Evolutionary conservation across 2,329 filamentous ascomycete species (phyloP), one percentile per base, ranked within the genome.

Genomic region (Trichoderma endophyticum): DNA sequence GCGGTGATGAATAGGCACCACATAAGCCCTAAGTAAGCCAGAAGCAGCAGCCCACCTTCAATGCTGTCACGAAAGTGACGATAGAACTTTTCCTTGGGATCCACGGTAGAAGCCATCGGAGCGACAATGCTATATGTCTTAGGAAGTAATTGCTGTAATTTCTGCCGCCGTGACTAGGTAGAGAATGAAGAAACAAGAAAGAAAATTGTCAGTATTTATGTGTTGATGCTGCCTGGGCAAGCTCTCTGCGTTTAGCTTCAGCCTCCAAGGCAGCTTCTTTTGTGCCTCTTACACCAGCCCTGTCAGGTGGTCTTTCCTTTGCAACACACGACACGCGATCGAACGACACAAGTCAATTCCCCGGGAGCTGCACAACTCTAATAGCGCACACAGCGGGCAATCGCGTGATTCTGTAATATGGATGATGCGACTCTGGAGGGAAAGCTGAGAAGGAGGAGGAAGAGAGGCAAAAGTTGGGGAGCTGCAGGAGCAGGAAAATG

Each of bases 41-140:
- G 9, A 21, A 34, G 57, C n/a, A 60, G 24, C 28, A 24, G 76
- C 84, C 80, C 83, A 94, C 93, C 87, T 61, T 89, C 89, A 66
- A 92, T 89, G 81, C 93, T 91, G 76, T 90, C 87, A 75, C 93
- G 91, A 78, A 97, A 97, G 79, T 94, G 92, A 76, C 90, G 89
- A 80, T 95, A 95, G 84, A 97, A 97, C 48, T 89, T 89, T 78
- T 95, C 91, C 76, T 94, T 96, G 71, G 80, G 78, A 72, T 83
- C 80, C 81, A 82, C 82, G 36, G 24, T 61, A 3, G 60, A 60
- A 30, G 30, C 21, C 34, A 24, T 30, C 15, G 24, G 28, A 30
- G 54, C 15, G 48, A 54, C 30, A 54, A 62, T 39, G 15, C 30
- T 14, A 39, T 24, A 28, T 15, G 9, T 18, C 32, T 51, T n/a